These are phyloP conservation scores for Vitellaria paradoxa DNA, from an alignment of 179 eudicot genomes.

Conservation along the genomic window DNA sequence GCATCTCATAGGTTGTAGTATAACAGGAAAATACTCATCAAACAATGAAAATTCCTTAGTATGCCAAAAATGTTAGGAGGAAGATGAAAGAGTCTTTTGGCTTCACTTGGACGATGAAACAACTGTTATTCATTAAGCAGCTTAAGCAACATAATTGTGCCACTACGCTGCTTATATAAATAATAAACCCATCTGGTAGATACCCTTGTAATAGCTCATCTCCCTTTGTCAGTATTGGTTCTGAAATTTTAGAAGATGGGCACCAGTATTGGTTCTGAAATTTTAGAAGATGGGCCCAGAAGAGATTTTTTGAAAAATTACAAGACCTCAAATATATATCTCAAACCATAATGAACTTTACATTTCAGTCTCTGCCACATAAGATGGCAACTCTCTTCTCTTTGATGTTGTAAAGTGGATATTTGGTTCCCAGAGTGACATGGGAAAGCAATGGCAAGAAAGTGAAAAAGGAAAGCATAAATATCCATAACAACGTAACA, in stretches of 20 bases:
- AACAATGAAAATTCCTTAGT: too few relatives aligned
- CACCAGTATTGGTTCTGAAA: background rate
- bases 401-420: background rate
- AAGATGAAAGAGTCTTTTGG: background rate
- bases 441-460: background rate
- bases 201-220: background rate
- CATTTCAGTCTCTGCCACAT: background rate
- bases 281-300: background rate
- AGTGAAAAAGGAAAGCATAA: background rate
- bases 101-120: background rate
- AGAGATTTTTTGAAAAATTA: background rate
- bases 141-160: background rate
- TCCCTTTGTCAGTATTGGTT: background rate
- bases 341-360: background rate
- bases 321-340: background rate
- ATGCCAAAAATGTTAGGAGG: too few relatives aligned
- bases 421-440: background rate
- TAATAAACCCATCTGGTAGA: background rate
- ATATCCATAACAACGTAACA: background rate
- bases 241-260: too few relatives aligned
- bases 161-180: background rate
- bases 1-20: too few relatives aligned
- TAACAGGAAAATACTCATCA: too few relatives aligned
- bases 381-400: background rate
- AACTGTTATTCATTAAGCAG: background rate